Evolutionary conservation across 306 rosid genomes (phyloP).

Genomic region (Castanea mollissima): DNA sequence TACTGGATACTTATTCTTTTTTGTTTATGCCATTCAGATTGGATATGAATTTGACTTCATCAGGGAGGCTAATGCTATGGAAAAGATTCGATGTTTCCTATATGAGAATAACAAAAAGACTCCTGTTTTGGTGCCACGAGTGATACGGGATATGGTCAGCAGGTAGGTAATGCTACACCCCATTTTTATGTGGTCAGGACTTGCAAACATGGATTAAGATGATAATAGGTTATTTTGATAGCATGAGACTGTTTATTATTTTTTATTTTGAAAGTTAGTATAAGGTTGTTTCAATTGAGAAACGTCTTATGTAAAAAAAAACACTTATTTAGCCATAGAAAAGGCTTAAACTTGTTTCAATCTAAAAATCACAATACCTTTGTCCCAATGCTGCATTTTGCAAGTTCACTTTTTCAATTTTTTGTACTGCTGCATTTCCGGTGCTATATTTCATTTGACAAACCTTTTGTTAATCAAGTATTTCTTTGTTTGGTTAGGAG

Average conservation of each 20-base stretch:
- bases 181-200: slow-evolving; percentile 26
- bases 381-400: not conserved
- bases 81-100: slow-evolving; percentile 63
- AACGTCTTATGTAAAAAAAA: not conserved
- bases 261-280: slow-evolving; percentile 7
- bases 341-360: not conserved
- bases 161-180: slow-evolving; percentile 48
- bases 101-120: slow-evolving; percentile 59
- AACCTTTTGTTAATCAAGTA: slow-evolving; percentile 23
- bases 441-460: slow-evolving; percentile 19
- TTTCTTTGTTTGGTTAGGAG: slow-evolving; percentile 57
- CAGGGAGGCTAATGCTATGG: slow-evolving; percentile 89
- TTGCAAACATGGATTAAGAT: slow-evolving; percentile 15
- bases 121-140: slow-evolving; percentile 84
- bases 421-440: slow-evolving; percentile 10
- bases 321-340: not conserved
- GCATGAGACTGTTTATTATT: not conserved
- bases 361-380: not conserved
- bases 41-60: slow-evolving; percentile 92
- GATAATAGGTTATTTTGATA: not conserved
- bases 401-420: not conserved
- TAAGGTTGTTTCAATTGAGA: not conserved
- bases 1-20: slow-evolving; percentile 26
- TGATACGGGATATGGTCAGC: slow-evolving; percentile 59
- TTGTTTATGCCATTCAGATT: slow-evolving; percentile 49